Base-by-base conservation (phyloP, 345 rosid genomes). In the Euphorbia pulcherrima region DNA sequence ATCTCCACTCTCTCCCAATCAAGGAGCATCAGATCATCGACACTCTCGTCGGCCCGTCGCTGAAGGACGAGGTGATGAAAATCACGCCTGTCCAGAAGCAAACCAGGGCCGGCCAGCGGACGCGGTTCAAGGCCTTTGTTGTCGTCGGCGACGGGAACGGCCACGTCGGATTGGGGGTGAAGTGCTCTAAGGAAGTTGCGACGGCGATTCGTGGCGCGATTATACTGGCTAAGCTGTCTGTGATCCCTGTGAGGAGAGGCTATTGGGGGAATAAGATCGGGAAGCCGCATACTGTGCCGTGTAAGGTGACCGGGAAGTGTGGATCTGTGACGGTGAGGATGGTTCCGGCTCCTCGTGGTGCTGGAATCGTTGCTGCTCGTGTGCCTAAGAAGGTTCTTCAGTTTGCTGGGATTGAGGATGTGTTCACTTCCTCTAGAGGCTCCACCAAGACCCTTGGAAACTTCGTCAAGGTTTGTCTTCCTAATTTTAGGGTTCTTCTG, bases 41-140 rank as follows among this genome's bases (percentile, higher is more conserved):
- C 80, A 62, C 70, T 1, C 93, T 92, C 28, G 82, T 84, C 1
- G 94, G 80, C n/a, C 92, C 91, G 0, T 40, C 83, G 0, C 76
- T 92, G 72, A 92, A 90, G 72, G 98, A 92, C 8, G 98, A 92
- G 83, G 98, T 92, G 55, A 92, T 92, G 98, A 90, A 92, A 64
- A 90, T 90, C 77, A 87, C 87, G 77, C 94, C 97, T 0, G 96
- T 89, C 24, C 97, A 92, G 90, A 89, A 92, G 28, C 96, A 92
- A 74, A 88, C 90, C 33, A 79, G 93, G 16, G 93, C 90, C 51
- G 91, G 91, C 8, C 95, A 88, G 76, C 65, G 95, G 14, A 86
- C 91, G 10, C 69, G 95, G 40, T 88, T 86, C 79, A 88, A 88
- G 86, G 90, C 87, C 5, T 88, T 88, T 21, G 90, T 88, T 0